These are phyloP conservation scores for Globisporangium barbulae DNA, from an alignment of 352 stramenopile genomes.

Conservation along the genomic window DNA sequence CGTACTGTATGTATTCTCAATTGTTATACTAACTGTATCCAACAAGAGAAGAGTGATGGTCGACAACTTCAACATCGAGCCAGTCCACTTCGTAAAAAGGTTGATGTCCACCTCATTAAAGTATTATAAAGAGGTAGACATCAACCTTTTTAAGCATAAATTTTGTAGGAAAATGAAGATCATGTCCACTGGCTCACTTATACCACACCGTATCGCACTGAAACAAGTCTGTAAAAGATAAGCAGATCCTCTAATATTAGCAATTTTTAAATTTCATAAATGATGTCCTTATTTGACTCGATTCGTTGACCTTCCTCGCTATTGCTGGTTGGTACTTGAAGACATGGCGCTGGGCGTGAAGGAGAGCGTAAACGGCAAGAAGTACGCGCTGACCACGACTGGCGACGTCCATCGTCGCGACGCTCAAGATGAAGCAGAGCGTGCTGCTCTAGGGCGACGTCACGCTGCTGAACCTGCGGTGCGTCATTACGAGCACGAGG, in stretches of 20 bases:
- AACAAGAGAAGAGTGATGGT: background rate
- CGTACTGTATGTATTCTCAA: background rate
- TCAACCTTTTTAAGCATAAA: too few species aligned
- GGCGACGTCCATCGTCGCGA: constrained; percentile 70
- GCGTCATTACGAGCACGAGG: background rate
- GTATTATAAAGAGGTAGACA: too few species aligned
- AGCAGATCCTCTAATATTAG: too few species aligned
- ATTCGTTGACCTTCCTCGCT: too few species aligned
- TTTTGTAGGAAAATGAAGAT: too few species aligned
- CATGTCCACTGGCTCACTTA: too few species aligned
- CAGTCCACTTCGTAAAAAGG: background rate
- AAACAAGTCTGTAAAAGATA: too few species aligned
- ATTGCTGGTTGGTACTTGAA: background rate
- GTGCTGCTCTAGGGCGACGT: constrained; percentile 74
- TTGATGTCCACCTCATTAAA: too few species aligned
- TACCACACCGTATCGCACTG: too few species aligned
- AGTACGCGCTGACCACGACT: constrained; percentile 36
- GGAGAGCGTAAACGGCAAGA: constrained; percentile 71
- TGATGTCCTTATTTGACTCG: too few species aligned
- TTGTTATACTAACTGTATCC: constrained; percentile 10
- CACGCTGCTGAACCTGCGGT: constrained; percentile 52
- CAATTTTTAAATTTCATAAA: too few species aligned
- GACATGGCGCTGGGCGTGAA: constrained; percentile 47
- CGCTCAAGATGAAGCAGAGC: constrained; percentile 69
- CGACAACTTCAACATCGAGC: too few species aligned